Conservation (phyloP, 2,329 filamentous ascomycete species). For the Diaporthe nobilis region DNA sequence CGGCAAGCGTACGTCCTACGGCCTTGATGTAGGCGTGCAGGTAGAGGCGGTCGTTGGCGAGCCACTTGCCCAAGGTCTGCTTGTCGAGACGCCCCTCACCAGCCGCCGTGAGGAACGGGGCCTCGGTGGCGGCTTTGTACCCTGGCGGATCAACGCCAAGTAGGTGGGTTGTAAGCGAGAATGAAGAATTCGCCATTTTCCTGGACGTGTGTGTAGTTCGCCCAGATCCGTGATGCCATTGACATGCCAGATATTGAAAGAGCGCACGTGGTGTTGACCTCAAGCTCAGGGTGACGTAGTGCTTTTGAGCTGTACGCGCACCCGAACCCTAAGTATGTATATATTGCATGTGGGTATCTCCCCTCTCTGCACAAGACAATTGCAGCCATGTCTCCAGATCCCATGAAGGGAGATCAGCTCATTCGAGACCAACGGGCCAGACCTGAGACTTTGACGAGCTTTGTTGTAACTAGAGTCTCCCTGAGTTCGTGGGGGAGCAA, state of each 20-base stretch:
- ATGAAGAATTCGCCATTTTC: constrained; percentile 36
- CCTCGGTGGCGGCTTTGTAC: constrained; percentile 72
- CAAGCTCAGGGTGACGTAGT: constrained; percentile 2
- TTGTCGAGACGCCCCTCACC: constrained; percentile 73
- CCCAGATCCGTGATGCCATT: background rate
- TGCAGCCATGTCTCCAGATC: background rate
- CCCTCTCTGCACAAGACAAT: background rate
- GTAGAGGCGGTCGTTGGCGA: constrained; percentile 80
- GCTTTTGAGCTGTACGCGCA: background rate
- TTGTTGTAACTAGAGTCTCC: background rate
- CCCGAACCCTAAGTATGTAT: constrained; percentile 33
- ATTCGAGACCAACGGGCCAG: background rate
- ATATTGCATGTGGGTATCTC: background rate
- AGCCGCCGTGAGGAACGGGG: constrained; percentile 76
- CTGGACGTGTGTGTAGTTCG: background rate
- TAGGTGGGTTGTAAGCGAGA: constrained; percentile 70
- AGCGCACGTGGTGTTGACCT: background rate
- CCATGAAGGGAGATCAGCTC: background rate
- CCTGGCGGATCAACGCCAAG: constrained; percentile 61
- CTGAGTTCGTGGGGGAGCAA: background rate
- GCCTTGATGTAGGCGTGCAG: constrained; percentile 79
- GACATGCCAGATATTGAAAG: background rate
- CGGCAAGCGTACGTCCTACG: constrained; percentile 73
- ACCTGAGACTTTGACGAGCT: background rate
- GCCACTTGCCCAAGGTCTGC: constrained; percentile 72